A percentile compares a stretch with the other conserved stretches of the same genome.
These are phyloP conservation scores for Pseudogymnoascus sp. DNA, from an alignment of 2,329 filamentous ascomycete species.

Conservation along the genomic window DNA sequence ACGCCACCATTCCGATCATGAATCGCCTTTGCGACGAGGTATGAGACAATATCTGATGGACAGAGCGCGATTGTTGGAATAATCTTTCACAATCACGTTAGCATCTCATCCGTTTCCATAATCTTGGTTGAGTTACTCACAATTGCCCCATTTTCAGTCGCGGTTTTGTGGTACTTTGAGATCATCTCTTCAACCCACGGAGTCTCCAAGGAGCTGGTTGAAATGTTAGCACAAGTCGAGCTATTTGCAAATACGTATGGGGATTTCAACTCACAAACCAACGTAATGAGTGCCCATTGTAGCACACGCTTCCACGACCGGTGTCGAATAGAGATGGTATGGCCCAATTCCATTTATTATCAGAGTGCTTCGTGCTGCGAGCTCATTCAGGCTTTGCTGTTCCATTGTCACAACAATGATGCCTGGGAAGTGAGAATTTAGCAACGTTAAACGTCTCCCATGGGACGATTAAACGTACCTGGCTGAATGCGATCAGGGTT, in stretches of 20 bases:
- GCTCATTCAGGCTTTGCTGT: neutral
- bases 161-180: slow-evolving; percentile 11
- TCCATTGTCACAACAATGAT: slow-evolving; percentile 14
- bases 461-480: slow-evolving; percentile 32
- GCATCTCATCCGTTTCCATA: neutral
- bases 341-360: slow-evolving; percentile 57
- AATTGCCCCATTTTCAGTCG: slow-evolving; percentile 10
- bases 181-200: slow-evolving; percentile 15
- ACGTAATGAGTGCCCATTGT: slow-evolving; percentile 60
- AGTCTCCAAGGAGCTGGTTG: slow-evolving; percentile 13
- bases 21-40: slow-evolving; percentile 6
- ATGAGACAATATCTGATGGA: slow-evolving; percentile 11
- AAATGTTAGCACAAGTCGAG: neutral
- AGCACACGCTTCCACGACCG: slow-evolving; percentile 58
- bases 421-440: neutral
- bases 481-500: slow-evolving; percentile 49
- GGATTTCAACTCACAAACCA: slow-evolving; percentile 40
- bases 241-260: neutral
- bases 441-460: neutral
- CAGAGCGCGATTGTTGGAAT: slow-evolving; percentile 12
- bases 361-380: slow-evolving; percentile 38
- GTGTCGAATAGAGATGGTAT: slow-evolving; percentile 57
- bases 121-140: neutral
- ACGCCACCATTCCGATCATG: neutral
- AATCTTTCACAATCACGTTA: slow-evolving; percentile 1